A percentile compares a stretch with the other conserved stretches of the same genome.
These are phyloP conservation scores for Apiospora phragmitis DNA, from an alignment of 2,329 filamentous ascomycete species.

Conservation along the genomic window DNA sequence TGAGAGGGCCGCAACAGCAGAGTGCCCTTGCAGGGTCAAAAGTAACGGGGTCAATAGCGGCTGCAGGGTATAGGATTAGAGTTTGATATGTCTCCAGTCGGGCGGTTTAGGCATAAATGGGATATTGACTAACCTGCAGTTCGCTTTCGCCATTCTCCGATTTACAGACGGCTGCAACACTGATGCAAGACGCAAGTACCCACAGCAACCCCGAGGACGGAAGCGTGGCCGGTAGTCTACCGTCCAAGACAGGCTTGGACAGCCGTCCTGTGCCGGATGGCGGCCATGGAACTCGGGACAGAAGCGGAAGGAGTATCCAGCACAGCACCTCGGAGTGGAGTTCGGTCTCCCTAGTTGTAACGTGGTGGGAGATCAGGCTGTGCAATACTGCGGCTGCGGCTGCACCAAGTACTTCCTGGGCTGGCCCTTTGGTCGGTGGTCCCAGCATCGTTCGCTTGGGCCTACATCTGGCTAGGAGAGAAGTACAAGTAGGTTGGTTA, in stretches of 20 bases:
- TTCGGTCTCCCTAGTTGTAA: background rate
- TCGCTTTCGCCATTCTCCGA: background rate
- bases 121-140: background rate
- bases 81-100: background rate
- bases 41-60: constrained; percentile 35
- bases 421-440: background rate
- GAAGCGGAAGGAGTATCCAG: constrained; percentile 4
- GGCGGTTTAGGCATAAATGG: background rate
- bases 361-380: background rate
- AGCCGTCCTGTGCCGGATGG: background rate
- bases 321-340: constrained; percentile 3
- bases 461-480: background rate
- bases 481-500: background rate
- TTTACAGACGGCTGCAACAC: background rate
- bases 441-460: background rate
- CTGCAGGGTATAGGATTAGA: constrained; percentile 18
- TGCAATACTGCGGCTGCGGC: background rate
- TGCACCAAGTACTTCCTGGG: background rate
- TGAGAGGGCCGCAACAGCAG: constrained; percentile 14
- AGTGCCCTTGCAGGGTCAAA: constrained; percentile 24
- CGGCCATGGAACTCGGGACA: background rate
- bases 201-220: constrained; percentile 1
- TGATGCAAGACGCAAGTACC: constrained; percentile 4
- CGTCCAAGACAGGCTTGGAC: background rate
- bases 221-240: background rate